These are phyloP conservation scores for Fusarium nodosum DNA, from an alignment of 2,329 filamentous ascomycete genomes.

Conservation along the genomic window DNA sequence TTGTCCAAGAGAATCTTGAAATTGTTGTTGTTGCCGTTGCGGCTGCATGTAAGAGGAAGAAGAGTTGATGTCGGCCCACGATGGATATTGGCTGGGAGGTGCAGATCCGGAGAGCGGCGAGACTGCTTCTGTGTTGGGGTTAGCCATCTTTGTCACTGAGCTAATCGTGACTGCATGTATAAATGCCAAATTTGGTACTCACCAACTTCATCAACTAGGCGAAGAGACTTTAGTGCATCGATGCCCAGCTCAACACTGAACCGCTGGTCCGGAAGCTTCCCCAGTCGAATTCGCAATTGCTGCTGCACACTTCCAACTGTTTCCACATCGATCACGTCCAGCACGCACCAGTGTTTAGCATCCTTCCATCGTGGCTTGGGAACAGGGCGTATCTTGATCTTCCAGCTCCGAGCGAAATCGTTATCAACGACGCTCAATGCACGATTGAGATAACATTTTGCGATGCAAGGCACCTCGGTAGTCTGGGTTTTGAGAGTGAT, in stretches of 20 bases:
- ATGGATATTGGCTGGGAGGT: slow-evolving; percentile 33
- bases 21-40: slow-evolving; percentile 5
- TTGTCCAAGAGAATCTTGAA: slow-evolving; percentile 5
- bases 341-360: slow-evolving; percentile 23
- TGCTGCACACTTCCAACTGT: slow-evolving; percentile 27
- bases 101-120: slow-evolving; percentile 26
- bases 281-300: slow-evolving; percentile 27
- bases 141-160: slow-evolving; percentile 6
- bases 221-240: slow-evolving; percentile 27
- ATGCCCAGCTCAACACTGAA: slow-evolving; percentile 33
- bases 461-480: slow-evolving; percentile 34
- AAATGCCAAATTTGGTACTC: slow-evolving; percentile 16
- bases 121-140: slow-evolving; percentile 6
- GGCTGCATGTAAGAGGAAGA: slow-evolving; percentile 14
- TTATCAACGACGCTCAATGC: slow-evolving; percentile 28
- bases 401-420: slow-evolving; percentile 30
- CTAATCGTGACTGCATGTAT: neutral
- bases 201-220: slow-evolving; percentile 30
- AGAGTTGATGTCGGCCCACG: slow-evolving; percentile 2
- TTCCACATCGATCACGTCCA: slow-evolving; percentile 41
- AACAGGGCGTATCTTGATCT: slow-evolving; percentile 15
- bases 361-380: slow-evolving; percentile 27
- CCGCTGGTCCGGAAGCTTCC: slow-evolving; percentile 22
- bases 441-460: slow-evolving; percentile 32
- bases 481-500: slow-evolving; percentile 31